Conservation (phyloP, 2,329 filamentous ascomycete species). For the Calonectria fujianensis region DNA sequence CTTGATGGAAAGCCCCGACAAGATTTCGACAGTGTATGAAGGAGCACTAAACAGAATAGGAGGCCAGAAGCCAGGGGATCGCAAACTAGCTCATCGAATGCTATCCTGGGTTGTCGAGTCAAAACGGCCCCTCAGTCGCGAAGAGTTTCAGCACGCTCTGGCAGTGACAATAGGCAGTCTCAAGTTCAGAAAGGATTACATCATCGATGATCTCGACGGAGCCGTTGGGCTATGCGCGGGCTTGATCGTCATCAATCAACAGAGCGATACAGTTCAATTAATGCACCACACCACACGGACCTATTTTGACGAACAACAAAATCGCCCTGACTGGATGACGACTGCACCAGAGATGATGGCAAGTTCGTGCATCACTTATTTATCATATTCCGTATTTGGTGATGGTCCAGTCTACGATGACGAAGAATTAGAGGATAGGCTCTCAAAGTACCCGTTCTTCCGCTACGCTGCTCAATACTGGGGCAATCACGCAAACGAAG, state of each 20-base stretch:
- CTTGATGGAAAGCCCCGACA: constrained; percentile 1
- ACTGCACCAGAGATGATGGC: neutral
- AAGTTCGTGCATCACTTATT: neutral
- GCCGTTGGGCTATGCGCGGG: neutral
- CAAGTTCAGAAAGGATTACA: neutral
- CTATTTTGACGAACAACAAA: neutral
- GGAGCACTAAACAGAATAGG: neutral
- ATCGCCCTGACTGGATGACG: neutral
- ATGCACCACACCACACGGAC: neutral
- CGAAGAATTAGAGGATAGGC: neutral
- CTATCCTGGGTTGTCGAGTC: neutral
- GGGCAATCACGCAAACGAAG: neutral
- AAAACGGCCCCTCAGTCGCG: neutral
- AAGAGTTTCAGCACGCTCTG: neutral
- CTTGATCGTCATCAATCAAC: neutral
- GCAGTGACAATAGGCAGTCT: neutral
- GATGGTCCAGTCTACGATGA: neutral
- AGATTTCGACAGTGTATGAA: neutral
- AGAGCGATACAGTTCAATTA: neutral
- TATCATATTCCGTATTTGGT: neutral
- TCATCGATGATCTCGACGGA: neutral
- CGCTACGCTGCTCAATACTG: neutral
- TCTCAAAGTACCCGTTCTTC: neutral
- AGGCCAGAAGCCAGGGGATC: neutral
- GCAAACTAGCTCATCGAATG: neutral